Evolutionary conservation across 2,329 filamentous ascomycete genomes (phyloP).

Genomic region (Aureobasidium melanogenum): DNA sequence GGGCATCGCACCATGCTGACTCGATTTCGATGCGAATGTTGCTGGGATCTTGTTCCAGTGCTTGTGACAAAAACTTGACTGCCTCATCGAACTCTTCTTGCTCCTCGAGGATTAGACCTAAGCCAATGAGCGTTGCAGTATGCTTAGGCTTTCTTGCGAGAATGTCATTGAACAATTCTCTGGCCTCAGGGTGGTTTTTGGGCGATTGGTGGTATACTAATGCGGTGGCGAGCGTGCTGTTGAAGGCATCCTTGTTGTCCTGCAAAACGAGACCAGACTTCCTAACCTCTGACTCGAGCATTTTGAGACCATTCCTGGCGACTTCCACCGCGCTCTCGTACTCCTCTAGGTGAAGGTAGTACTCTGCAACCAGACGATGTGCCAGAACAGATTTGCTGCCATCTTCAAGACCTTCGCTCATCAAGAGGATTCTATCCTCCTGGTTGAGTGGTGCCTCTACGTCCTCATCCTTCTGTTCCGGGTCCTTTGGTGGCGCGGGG

Average conservation of each 20-base stretch:
- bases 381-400: constrained; percentile 63
- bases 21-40: constrained; percentile 79
- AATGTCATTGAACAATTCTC: constrained; percentile 73
- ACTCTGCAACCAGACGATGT: constrained; percentile 73
- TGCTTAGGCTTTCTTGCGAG: constrained; percentile 66
- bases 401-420: constrained; percentile 51
- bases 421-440: constrained; percentile 72
- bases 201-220: constrained; percentile 86
- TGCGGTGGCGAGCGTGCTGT: constrained; percentile 72
- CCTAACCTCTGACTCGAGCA: constrained; percentile 50
- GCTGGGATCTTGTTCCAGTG: constrained; percentile 59
- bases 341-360: constrained; percentile 78
- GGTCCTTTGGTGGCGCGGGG: constrained; percentile 49
- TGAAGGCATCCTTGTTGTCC: constrained; percentile 65
- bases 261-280: constrained; percentile 61
- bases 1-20: constrained; percentile 82
- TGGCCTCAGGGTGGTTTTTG: constrained; percentile 81
- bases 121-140: constrained; percentile 74
- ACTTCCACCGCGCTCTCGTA: constrained; percentile 72
- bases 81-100: constrained; percentile 82
- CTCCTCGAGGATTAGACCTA: constrained; percentile 87
- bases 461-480: constrained; percentile 40
- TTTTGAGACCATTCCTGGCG: constrained; percentile 62
- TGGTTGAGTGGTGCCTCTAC: constrained; percentile 55
- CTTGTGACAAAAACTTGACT: constrained; percentile 68